Conservation (phyloP, 169 alveolate species). For the Plasmodium malariae region DNA sequence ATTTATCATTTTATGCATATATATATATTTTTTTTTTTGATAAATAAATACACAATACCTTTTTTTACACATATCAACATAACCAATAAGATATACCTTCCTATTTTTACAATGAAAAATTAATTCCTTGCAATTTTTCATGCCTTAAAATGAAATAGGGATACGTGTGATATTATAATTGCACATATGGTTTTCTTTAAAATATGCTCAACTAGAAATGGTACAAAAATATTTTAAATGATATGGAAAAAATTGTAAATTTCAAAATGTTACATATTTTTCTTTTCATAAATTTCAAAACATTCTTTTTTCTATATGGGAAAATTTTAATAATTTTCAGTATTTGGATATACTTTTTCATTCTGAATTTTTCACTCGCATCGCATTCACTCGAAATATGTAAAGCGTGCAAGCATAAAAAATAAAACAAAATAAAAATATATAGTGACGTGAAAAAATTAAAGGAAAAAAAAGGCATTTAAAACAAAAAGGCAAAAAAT, state of each 20-base stretch:
- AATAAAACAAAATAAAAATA: neutral
- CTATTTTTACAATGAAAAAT: neutral
- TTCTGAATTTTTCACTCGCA: neutral
- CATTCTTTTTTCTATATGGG: neutral
- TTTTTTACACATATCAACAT: neutral
- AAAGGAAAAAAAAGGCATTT: too few species aligned
- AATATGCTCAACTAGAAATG: neutral
- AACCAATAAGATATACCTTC: neutral
- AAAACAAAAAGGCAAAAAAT: too few species aligned
- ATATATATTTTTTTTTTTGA: neutral
- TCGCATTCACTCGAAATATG: neutral
- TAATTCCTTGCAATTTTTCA: neutral
- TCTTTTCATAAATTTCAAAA: neutral
- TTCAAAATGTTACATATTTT: too few species aligned
- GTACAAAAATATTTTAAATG: too few species aligned
- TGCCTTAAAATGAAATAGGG: neutral
- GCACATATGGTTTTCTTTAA: neutral
- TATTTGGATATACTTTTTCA: neutral
- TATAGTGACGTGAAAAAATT: too few species aligned
- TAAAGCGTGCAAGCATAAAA: constrained; percentile 11
- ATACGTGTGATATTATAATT: neutral
- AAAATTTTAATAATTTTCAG: too few species aligned
- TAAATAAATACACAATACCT: neutral
- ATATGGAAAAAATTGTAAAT: too few species aligned
- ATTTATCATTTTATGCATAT: too few species aligned